These are phyloP conservation scores for Amanita inopinata DNA, from an alignment of 768 basidiomycete genomes.

Conservation along the genomic window DNA sequence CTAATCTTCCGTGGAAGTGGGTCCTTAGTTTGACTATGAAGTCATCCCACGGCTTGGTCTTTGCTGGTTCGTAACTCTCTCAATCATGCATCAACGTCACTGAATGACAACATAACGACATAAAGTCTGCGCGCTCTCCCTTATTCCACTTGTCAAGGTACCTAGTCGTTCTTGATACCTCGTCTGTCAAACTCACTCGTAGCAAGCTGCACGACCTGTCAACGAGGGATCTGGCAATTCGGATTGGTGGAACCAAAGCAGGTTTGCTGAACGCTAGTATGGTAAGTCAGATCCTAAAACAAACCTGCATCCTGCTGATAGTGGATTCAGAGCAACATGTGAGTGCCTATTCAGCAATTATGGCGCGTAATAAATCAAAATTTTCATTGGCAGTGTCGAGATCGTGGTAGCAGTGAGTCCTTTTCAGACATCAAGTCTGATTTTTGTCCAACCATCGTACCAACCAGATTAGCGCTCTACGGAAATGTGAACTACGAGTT, in stretches of 20 bases:
- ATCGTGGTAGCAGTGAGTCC: constrained; percentile 62
- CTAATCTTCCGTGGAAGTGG: constrained; percentile 33
- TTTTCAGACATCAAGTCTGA: neutral
- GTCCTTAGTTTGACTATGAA: constrained; percentile 37
- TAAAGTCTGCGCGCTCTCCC: constrained; percentile 54
- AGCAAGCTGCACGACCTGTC: constrained; percentile 66
- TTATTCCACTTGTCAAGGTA: constrained; percentile 72
- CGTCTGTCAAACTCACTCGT: neutral
- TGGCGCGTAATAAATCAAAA: neutral
- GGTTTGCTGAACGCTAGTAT: constrained; percentile 76
- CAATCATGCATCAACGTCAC: neutral
- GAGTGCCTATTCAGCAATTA: constrained; percentile 18
- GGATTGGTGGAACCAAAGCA: constrained; percentile 69
- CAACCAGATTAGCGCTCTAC: constrained; percentile 62
- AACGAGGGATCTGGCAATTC: constrained; percentile 60
- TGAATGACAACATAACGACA: neutral
- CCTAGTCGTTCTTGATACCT: neutral
- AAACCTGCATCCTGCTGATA: constrained; percentile 6
- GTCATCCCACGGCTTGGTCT: constrained; percentile 44
- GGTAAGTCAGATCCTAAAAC: constrained; percentile 29
- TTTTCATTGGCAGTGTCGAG: constrained; percentile 33
- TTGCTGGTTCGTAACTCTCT: constrained; percentile 46
- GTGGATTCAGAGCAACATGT: constrained; percentile 53
- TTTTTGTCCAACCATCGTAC: neutral
- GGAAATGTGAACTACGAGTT: constrained; percentile 72